These are phyloP conservation scores for Annulohypoxylon maeteangense DNA, from an alignment of 495 filamentous ascomycete species.

Conservation along the genomic window DNA sequence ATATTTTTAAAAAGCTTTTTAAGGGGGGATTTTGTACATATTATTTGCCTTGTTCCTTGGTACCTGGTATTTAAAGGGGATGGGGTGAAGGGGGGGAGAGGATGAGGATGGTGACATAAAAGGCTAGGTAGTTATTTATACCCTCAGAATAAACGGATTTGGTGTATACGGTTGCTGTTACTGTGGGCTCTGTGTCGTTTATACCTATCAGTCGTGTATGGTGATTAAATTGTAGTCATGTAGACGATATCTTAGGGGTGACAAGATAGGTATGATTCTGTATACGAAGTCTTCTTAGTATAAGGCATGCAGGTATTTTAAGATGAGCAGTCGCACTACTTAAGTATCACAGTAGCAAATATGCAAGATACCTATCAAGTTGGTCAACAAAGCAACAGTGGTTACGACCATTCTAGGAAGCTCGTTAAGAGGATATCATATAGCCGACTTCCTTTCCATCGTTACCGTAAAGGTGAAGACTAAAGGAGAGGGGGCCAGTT, in stretches of 20 bases:
- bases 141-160: constrained; percentile 5
- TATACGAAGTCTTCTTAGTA: not conserved
- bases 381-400: not conserved
- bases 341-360: not conserved
- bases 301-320: not conserved
- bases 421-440: not conserved
- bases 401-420: not conserved
- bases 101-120: not conserved
- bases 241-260: not conserved
- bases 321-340: not conserved
- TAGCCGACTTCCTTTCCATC: not conserved
- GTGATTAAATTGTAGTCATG: not conserved
- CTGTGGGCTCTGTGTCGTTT: not conserved
- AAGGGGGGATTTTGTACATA: constrained; percentile 30
- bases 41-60: not conserved
- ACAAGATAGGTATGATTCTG: too few relatives aligned
- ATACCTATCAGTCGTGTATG: not conserved
- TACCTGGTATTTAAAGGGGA: not conserved
- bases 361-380: not conserved
- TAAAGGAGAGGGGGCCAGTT: not conserved
- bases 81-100: not conserved
- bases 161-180: not conserved
- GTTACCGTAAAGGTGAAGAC: not conserved
- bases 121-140: constrained; percentile 9
- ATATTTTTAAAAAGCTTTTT: constrained; percentile 13